phyloP scores from a whole-genome alignment of 1,139 yeast species.

The Blastobotrys apis region DNA sequence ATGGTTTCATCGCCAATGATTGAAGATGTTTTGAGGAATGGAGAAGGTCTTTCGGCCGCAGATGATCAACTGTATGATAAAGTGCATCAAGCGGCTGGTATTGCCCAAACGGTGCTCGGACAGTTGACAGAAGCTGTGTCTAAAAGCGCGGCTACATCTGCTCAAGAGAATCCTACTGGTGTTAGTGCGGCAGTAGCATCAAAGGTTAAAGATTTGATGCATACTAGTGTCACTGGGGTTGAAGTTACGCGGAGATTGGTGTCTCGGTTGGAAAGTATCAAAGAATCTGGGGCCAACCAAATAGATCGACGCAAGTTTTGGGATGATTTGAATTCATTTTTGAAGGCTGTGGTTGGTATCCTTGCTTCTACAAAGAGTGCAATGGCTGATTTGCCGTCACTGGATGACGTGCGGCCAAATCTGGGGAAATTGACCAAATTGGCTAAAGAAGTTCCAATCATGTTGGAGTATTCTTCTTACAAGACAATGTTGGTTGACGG shows the following conservation, averaged over 20 bases:
- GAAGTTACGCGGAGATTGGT: slow-evolving; percentile 71
- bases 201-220: slow-evolving; percentile 73
- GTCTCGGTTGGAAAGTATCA: slow-evolving; percentile 50
- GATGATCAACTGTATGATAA: slow-evolving; percentile 69
- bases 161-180: slow-evolving; percentile 19
- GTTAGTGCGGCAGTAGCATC: slow-evolving; percentile 47
- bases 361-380: slow-evolving; percentile 78
- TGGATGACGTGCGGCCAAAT: slow-evolving; percentile 75
- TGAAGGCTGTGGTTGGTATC: slow-evolving; percentile 78
- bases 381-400: slow-evolving; percentile 72
- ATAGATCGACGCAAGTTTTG: slow-evolving; percentile 67
- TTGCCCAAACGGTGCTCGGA: slow-evolving; percentile 75
- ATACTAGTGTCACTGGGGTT: slow-evolving; percentile 74
- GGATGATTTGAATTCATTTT: slow-evolving; percentile 80
- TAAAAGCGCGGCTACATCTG: slow-evolving; percentile 58
- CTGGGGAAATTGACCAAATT: slow-evolving; percentile 79
- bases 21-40: slow-evolving; percentile 15
- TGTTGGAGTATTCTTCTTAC: slow-evolving; percentile 61
- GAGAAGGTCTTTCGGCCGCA: slow-evolving; percentile 43
- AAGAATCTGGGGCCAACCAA: slow-evolving; percentile 39
- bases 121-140: slow-evolving; percentile 75
- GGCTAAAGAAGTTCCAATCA: slow-evolving; percentile 83
- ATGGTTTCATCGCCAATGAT: slow-evolving; percentile 9
- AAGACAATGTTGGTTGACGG: slow-evolving; percentile 26
- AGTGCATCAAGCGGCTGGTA: slow-evolving; percentile 65